These are phyloP conservation scores for Colletotrichum orchidophilum DNA, from an alignment of 2,329 filamentous ascomycete genomes.

Conservation along the genomic window DNA sequence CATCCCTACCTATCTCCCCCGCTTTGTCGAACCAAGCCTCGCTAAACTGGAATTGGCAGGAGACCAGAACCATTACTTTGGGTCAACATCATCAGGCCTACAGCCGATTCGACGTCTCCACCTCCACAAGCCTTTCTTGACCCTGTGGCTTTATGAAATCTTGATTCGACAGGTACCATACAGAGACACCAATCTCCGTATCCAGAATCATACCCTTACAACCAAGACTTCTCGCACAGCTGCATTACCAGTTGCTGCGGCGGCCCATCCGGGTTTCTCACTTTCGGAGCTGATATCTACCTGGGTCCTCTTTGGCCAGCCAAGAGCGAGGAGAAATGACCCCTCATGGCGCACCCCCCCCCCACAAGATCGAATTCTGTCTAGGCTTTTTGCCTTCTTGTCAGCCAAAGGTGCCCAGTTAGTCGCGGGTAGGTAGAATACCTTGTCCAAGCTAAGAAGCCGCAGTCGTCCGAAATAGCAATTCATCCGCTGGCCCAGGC, in stretches of 20 bases:
- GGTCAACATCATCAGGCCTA: slow-evolving; percentile 1
- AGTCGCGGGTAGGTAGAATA: not conserved
- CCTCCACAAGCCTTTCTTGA: not conserved
- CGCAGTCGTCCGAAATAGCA: not conserved
- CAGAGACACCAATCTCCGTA: not conserved
- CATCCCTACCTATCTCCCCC: slow-evolving; percentile 23
- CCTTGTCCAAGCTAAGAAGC: not conserved
- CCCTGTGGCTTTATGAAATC: not conserved
- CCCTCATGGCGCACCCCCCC: too few species aligned
- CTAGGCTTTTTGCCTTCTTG: not conserved
- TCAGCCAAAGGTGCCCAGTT: not conserved
- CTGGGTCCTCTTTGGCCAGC: not conserved
- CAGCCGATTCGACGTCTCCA: not conserved
- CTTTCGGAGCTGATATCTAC: not conserved
- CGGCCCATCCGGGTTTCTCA: slow-evolving; percentile 14
- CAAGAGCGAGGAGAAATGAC: not conserved
- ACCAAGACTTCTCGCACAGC: slow-evolving; percentile 7
- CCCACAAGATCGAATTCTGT: too few species aligned
- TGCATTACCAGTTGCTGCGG: not conserved
- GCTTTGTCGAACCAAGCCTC: slow-evolving; percentile 1
- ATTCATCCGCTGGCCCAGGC: not conserved
- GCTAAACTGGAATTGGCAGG: slow-evolving; percentile 17
- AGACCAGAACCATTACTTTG: slow-evolving; percentile 11
- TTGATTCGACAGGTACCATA: not conserved
- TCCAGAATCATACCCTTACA: not conserved